These are phyloP conservation scores for Fusarium brachygibbosum DNA, from an alignment of 2,329 filamentous ascomycete genomes.

Conservation along the genomic window DNA sequence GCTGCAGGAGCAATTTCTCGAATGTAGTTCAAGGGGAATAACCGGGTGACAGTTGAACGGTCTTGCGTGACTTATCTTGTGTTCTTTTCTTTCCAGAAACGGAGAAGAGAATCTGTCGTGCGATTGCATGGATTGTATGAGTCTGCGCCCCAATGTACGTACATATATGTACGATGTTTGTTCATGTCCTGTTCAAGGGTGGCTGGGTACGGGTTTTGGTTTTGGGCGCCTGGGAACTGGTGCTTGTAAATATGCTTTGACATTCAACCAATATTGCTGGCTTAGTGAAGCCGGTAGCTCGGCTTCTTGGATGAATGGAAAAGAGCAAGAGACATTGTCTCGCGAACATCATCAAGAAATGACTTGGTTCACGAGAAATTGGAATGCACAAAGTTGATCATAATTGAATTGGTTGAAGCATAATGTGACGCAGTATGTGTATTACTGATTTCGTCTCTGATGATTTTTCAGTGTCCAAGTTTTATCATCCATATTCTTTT, in stretches of 20 bases:
- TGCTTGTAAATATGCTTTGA: constrained; percentile 46
- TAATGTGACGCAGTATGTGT: background rate
- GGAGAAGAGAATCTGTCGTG: constrained; percentile 28
- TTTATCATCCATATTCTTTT: no score
- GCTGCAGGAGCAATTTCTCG: constrained; percentile 13
- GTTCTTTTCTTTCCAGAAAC: constrained; percentile 27
- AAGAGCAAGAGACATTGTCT: constrained; percentile 24
- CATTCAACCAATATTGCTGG: constrained; percentile 35
- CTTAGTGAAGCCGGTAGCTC: constrained; percentile 21
- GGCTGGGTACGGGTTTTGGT: constrained; percentile 22
- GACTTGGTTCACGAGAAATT: background rate
- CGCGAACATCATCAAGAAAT: constrained; percentile 3
- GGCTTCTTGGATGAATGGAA: constrained; percentile 41
- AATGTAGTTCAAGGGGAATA: constrained; percentile 31
- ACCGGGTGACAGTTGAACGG: constrained; percentile 28
- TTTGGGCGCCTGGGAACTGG: constrained; percentile 35
- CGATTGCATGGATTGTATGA: constrained; percentile 34
- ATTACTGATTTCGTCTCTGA: no score
- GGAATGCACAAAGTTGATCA: background rate
- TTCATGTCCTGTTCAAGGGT: constrained; percentile 32
- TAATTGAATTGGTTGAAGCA: background rate
- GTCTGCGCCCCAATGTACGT: constrained; percentile 30
- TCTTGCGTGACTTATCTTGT: constrained; percentile 27
- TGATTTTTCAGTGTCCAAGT: no score
- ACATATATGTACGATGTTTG: constrained; percentile 39